Evolutionary conservation across 2,329 filamentous ascomycete genomes (phyloP), one percentile per base, ranked within the genome.

Genomic region (Byssochlamys sp.): DNA sequence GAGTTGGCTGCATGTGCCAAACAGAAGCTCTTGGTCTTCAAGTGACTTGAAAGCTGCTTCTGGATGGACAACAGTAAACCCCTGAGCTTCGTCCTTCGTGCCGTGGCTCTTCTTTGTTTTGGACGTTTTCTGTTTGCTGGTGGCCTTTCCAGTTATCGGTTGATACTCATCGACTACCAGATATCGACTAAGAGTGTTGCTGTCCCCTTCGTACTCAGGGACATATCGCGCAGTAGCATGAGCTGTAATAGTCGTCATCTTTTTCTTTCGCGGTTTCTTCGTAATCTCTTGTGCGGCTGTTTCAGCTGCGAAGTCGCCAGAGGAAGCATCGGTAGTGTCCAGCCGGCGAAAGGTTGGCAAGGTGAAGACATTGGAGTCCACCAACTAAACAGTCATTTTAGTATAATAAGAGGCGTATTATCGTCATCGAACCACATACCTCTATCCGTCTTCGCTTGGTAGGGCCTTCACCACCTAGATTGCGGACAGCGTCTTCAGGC

Each of bases 1-100:
- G 26, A 95, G 75, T 69, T 95, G 90, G 69, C 90, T 95, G 1
- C 88, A 91, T 0, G 90, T 94, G 1, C 90, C 90, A 72, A 95
- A 95, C 0, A 95, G 74, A 66, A 91, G 89, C 59, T 91, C 84
- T 68, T 94, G 90, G 1, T 81, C 77, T 2, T 82, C 78, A 12
- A 88, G 81, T 62, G 87, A 81, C 55, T 81, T 81, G 50, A 86
- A 72, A 1, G 89, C 90, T 26, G 86, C 81, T 53, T 76, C 77
- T 0, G 90, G 90, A 0, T 88, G 89, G 10, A 89, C 75, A 1
- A 95, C 73, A 3, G 83, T 75, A 70, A 19, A 90, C 69, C 19
- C 81, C 70, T 49, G 78, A 11, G 65, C 57, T 59, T 68, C 59
- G 27, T 62, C 60, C 63, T 67, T 60, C 58, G 67, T 49, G 60